These are phyloP conservation scores for Microdochium nivale DNA, from an alignment of 2,329 filamentous ascomycete genomes.

Conservation along the genomic window DNA sequence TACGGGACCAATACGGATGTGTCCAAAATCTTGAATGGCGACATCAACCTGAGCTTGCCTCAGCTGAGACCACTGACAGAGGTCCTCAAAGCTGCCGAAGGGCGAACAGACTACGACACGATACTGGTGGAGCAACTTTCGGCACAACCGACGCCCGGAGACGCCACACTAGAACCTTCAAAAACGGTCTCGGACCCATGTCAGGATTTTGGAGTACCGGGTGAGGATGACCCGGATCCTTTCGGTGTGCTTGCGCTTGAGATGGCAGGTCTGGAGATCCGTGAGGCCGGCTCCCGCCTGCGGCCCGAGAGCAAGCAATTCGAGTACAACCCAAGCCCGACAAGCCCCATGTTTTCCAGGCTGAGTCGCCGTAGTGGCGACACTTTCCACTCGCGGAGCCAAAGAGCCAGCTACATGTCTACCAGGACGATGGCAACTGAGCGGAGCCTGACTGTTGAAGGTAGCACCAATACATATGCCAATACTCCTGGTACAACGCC, in stretches of 20 bases:
- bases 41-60: conserved; percentile 43
- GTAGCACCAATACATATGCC: conserved; percentile 53
- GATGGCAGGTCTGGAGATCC: conserved; percentile 79
- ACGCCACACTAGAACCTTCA: conserved; percentile 50
- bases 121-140: conserved; percentile 55
- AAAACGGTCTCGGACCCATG: conserved; percentile 23
- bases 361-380: conserved; percentile 62
- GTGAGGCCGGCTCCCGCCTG: conserved; percentile 73
- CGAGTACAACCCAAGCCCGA: conserved; percentile 69
- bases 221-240: conserved; percentile 76
- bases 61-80: conserved; percentile 59
- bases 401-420: conserved; percentile 69
- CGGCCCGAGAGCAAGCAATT: conserved; percentile 73
- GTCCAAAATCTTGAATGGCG: conserved; percentile 48
- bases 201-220: conserved; percentile 67
- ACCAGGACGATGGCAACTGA: conserved; percentile 50
- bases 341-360: conserved; percentile 59
- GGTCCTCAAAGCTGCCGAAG: conserved; percentile 82
- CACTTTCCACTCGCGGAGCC: conserved; percentile 49
- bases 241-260: conserved; percentile 89
- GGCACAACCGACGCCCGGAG: conserved; percentile 64
- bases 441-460: conserved; percentile 62
- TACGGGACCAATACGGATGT: conserved; percentile 41
- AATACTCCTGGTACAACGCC: conserved; percentile 46
- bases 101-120: conserved; percentile 66